These are phyloP conservation scores for Melaleuca alternifolia DNA, from an alignment of 345 rosid species.

Conservation along the genomic window DNA sequence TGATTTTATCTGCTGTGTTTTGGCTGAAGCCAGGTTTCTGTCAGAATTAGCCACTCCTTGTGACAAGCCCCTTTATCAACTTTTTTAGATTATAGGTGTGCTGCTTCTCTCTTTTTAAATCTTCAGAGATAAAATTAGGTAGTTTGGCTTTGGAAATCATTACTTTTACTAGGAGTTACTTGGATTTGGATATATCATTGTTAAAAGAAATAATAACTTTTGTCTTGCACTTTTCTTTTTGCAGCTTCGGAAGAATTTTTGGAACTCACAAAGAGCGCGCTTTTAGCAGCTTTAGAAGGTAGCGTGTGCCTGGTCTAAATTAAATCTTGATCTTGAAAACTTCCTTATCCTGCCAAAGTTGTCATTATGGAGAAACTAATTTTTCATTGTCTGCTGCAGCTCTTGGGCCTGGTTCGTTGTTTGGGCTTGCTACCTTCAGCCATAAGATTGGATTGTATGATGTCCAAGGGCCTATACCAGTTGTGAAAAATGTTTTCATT, in stretches of 20 bases:
- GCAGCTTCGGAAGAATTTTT: slow-evolving; percentile 96
- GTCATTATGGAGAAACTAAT: neutral
- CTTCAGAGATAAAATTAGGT: neutral
- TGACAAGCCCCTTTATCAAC: neutral
- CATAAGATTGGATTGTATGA: slow-evolving; percentile 91
- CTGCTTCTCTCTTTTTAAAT: neutral
- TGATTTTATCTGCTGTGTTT: neutral
- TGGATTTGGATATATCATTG: neutral
- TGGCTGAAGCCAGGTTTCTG: neutral
- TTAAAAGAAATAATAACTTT: neutral
- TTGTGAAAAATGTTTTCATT: slow-evolving; percentile 80
- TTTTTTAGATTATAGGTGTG: neutral
- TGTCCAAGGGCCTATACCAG: slow-evolving; percentile 92
- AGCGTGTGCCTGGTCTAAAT: neutral
- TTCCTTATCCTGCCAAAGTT: neutral
- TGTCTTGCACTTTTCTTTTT: neutral
- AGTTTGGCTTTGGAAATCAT: neutral
- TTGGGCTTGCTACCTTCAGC: slow-evolving; percentile 90
- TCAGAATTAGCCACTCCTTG: neutral
- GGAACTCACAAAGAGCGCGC: slow-evolving; percentile 93
- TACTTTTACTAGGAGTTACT: neutral
- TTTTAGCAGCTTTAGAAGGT: slow-evolving; percentile 95
- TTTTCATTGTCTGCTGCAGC: slow-evolving; percentile 36
- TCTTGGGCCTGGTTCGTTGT: slow-evolving; percentile 76
- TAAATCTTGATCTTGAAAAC: neutral